Evolutionary conservation across 2,329 filamentous ascomycete species (phyloP), one percentile per base, ranked within the genome.

Genomic region (Dendryphion nanum): DNA sequence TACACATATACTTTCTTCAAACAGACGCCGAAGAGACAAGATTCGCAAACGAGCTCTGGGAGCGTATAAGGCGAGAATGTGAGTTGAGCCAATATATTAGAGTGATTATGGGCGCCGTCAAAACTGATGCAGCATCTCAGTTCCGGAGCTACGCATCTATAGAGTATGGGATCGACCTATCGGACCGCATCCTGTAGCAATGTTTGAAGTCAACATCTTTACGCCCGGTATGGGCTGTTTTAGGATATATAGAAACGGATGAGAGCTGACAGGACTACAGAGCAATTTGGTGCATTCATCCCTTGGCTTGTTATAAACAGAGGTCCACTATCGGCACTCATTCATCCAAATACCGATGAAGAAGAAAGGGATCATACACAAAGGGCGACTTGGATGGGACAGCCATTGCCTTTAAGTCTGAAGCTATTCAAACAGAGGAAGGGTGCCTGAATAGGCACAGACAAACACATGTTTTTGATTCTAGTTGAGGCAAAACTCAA

Each of bases 121-220:
- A n/a, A n/a, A n/a, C n/a, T n/a, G n/a, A n/a, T n/a, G n/a, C n/a
- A n/a, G 16, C 15, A 19, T 13, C 35, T 26, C 43, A 89, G 86
- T 95, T 57, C 89, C 89, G 6, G 89, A 95, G 61, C 73, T 95
- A 14, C 78, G 89, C 37, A 84, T 94, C 52, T 95, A 95, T 62
- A 73, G 66, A 12, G 72, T 95, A 48, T 94, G 81, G 78, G 84
- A 93, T 48, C 67, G 70, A 12, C 88, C 89, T 0, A 66, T 95
- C 18, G 90, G 89, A 0, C 89, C 89, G 1, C 89, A 95, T 62
- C 83, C 85, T 0, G 66, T 89, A 1, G 85, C 82, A 36, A 95
- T 95, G 89, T 95, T 95, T 55, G 90, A 96, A 67, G 88, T 95
- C 31, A 94, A 94, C 51, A 31, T 95, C 15, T 88, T 91, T 63